Evolutionary conservation across 2,329 filamentous ascomycete genomes (phyloP).

Genomic region (Bipolaris zeicola): DNA sequence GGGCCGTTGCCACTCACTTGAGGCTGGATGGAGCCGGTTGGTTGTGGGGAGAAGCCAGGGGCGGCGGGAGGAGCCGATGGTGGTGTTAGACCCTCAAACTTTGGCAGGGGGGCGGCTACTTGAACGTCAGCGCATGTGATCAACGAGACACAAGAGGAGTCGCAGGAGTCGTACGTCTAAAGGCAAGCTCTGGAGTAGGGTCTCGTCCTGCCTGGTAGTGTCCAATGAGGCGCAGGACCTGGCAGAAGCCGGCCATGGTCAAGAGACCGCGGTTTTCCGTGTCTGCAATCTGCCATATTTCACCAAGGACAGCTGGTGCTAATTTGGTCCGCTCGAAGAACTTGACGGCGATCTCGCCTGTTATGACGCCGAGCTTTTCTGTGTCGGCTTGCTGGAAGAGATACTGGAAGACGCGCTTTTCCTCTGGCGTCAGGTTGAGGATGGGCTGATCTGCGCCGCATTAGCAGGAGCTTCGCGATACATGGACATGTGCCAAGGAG

Average conservation of each 20-base stretch:
- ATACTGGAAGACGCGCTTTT: conserved; percentile 92
- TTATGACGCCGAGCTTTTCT: conserved; percentile 89
- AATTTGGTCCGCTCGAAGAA: conserved; percentile 98
- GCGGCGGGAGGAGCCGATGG: conserved; percentile 58
- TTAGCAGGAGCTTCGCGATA: conserved; percentile 24
- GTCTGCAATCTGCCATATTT: conserved; percentile 99
- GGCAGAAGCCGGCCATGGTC: conserved; percentile 89
- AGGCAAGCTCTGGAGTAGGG: conserved; percentile 79
- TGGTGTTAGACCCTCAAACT: conserved; percentile 78
- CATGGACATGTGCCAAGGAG: background rate
- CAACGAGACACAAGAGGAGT: background rate
- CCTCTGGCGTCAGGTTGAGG: conserved; percentile 85
- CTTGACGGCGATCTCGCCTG: conserved; percentile 92
- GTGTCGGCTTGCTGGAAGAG: conserved; percentile 93
- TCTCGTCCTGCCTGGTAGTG: conserved; percentile 89
- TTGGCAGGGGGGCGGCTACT: conserved; percentile 78
- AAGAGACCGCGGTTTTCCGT: conserved; percentile 93
- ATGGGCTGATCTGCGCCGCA: conserved; percentile 54
- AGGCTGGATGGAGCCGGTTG: conserved; percentile 43
- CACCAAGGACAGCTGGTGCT: conserved; percentile 80
- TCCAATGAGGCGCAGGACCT: conserved; percentile 91
- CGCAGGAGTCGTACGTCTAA: conserved; percentile 63
- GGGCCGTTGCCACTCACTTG: conserved; percentile 59
- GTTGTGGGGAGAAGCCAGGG: conserved; percentile 50
- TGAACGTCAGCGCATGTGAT: conserved; percentile 28